These are phyloP conservation scores for Haplosporangium sp. DNA, from an alignment of 371 early-diverging fungal species.

Conservation along the genomic window DNA sequence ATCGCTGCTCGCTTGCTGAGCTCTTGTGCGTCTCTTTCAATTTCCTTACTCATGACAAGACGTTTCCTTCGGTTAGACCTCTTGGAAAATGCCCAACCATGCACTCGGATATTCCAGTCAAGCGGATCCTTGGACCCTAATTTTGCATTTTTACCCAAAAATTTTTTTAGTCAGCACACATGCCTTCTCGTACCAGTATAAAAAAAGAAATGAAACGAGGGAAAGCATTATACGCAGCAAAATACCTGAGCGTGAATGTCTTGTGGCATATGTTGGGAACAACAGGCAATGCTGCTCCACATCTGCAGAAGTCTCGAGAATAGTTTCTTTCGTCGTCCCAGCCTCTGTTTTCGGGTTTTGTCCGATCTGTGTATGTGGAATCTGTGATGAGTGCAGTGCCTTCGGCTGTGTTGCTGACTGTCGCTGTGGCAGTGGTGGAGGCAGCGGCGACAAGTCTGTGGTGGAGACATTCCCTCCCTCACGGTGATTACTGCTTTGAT, in stretches of 20 bases:
- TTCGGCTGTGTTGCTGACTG: background rate
- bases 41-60: conserved; percentile 48
- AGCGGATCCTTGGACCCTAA: conserved; percentile 45
- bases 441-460: no score
- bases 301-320: conserved; percentile 10
- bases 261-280: conserved; percentile 53
- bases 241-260: conserved; percentile 39
- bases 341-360: background rate
- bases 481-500: no score
- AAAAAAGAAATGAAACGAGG: background rate
- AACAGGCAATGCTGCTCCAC: conserved; percentile 51
- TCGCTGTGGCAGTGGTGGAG: no score
- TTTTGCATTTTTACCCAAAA: background rate
- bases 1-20: background rate
- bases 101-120: conserved; percentile 52
- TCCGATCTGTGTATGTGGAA: background rate
- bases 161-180: conserved; percentile 14
- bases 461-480: no score
- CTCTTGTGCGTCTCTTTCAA: background rate
- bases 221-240: no score
- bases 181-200: background rate
- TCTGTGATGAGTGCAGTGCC: background rate
- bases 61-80: conserved; percentile 48
- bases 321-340: no score
- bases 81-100: conserved; percentile 55